Evolutionary conservation across 2,329 filamentous ascomycete species (phyloP).

Genomic region (Neonectria coccinea): DNA sequence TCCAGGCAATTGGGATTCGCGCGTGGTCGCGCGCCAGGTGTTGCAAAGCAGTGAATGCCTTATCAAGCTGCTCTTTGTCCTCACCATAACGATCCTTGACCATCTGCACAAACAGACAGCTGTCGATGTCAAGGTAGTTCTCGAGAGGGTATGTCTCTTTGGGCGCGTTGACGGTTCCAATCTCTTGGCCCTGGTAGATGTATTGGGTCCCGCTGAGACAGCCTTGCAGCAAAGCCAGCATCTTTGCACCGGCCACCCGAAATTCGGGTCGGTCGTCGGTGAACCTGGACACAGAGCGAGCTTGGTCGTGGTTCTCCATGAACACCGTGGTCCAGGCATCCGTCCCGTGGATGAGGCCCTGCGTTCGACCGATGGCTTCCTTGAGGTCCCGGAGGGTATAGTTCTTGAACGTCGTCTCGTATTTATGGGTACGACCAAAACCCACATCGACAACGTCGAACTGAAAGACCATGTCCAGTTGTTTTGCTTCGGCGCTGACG

Average conservation of each 20-base stretch:
- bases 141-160: slow-evolving; percentile 68
- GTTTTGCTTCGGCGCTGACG: slow-evolving; percentile 67
- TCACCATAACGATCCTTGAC: slow-evolving; percentile 46
- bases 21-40: slow-evolving; percentile 68
- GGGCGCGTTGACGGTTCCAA: slow-evolving; percentile 73
- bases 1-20: slow-evolving; percentile 76
- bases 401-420: slow-evolving; percentile 60
- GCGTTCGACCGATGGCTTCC: slow-evolving; percentile 60
- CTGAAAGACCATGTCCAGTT: slow-evolving; percentile 78
- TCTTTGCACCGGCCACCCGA: slow-evolving; percentile 65
- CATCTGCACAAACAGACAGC: slow-evolving; percentile 56
- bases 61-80: slow-evolving; percentile 52
- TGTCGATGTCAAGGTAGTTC: slow-evolving; percentile 62
- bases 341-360: slow-evolving; percentile 62
- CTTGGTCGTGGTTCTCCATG: slow-evolving; percentile 75
- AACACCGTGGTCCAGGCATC: slow-evolving; percentile 74
- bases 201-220: slow-evolving; percentile 71
- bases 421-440: slow-evolving; percentile 62
- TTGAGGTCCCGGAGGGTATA: slow-evolving; percentile 64
- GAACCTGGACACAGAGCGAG: slow-evolving; percentile 68
- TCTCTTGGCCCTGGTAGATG: slow-evolving; percentile 75
- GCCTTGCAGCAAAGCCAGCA: slow-evolving; percentile 66
- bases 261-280: slow-evolving; percentile 61
- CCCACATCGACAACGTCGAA: slow-evolving; percentile 74
- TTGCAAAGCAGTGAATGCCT: slow-evolving; percentile 48